Percentiles rank a stretch among this genome's conserved stretches.
Conservation (phyloP, 306 rosid species). For the Malus asiatica region DNA sequence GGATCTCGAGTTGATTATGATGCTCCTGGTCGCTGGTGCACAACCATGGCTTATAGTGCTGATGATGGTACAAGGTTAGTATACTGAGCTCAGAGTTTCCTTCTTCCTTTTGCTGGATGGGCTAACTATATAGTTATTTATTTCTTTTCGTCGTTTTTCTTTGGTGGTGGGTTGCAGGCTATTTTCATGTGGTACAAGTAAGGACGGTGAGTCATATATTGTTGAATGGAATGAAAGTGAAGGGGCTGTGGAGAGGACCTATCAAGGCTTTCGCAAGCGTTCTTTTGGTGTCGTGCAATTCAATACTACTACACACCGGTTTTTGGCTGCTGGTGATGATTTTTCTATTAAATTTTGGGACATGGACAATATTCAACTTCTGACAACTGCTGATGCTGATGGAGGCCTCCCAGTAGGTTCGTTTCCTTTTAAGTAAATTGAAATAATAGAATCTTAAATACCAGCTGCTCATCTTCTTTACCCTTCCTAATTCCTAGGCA, state of each 20-base stretch:
- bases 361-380: slow-evolving; percentile 71
- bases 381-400: slow-evolving; percentile 76
- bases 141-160: neutral
- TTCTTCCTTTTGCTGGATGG: neutral
- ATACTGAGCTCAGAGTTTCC: slow-evolving; percentile 8
- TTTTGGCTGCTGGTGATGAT: slow-evolving; percentile 85
- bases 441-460: neutral
- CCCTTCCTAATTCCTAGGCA: neutral
- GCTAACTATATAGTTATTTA: neutral
- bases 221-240: slow-evolving; percentile 91
- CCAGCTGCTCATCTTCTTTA: slow-evolving; percentile 17
- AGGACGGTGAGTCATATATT: slow-evolving; percentile 72
- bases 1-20: slow-evolving; percentile 94
- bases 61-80: slow-evolving; percentile 87
- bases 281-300: slow-evolving; percentile 61
- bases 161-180: slow-evolving; percentile 36
- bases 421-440: slow-evolving; percentile 7
- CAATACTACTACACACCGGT: slow-evolving; percentile 64
- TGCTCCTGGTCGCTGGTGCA: slow-evolving; percentile 96
- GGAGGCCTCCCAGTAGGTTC: slow-evolving; percentile 92
- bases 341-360: slow-evolving; percentile 82
- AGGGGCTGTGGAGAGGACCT: slow-evolving; percentile 64
- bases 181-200: slow-evolving; percentile 91
- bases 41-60: slow-evolving; percentile 90
- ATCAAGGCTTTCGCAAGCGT: slow-evolving; percentile 45